Base-by-base conservation (phyloP, 1,284 basidiomycete genomes). In the Ceratobasidium sp. region DNA sequence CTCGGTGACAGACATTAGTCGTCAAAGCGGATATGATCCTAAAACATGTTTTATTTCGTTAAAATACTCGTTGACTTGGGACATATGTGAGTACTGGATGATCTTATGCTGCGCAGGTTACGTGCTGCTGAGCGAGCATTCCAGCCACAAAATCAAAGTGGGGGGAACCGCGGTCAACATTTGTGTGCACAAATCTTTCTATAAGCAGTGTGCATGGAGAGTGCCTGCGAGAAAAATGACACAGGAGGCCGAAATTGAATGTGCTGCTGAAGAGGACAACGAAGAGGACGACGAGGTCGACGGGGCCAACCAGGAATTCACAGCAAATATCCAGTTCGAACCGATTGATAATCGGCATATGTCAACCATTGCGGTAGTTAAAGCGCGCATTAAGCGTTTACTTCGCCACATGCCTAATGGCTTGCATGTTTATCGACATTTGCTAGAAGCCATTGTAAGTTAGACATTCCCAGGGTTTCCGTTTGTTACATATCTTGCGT, bases 21-120 rank as follows among this genome's bases (percentile, higher is more conserved):
- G 87, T 75, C 84, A 86, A 76, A 90, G 93, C n/a, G 87, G 87
- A 55, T 94, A 95, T 77, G 94, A 96, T 78, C 92, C 93, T 77
- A 96, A 95, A 80, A 92, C 92, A 0, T 92, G 92, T 76, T 94
- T 93, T 95, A 94, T 80, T 86, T 93, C 73, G 87, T 93, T 72
- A 87, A 88, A 76, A 89, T 92, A 76, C 83, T 94, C 8, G 83
- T 88, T 2, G 87, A 90, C 53, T 83, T 95, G 65, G 87, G 88
- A 74, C 83, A 93, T 39, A 85, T 94, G 92, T 93, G 83, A 64
- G 90, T 78, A 45, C n/a, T 18, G 9, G 46, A 92, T 92, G 77
- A 72, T 89, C 79, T n/a, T 34, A 32, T 41, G 28, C 23, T 18
- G 12, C 23, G 16, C 30, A 18, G 5, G 52, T 12, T 23, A 41